Evolutionary conservation across 805 yeast species (phyloP), one percentile per base, ranked within the genome.

Genomic region (Kuraishia hungarica): DNA sequence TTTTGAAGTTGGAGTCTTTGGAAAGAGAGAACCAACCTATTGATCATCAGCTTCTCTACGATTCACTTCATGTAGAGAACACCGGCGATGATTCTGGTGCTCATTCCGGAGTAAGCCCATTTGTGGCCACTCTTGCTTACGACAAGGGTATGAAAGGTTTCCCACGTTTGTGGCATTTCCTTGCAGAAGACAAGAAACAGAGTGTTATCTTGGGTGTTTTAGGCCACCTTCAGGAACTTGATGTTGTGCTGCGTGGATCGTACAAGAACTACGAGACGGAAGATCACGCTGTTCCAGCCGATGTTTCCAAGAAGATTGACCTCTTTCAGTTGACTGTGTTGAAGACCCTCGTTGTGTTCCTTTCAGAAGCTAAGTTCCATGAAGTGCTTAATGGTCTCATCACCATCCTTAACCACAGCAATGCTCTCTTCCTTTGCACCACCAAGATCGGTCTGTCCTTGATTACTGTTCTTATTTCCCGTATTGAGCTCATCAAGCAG

Each of bases 401-500:
- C 53, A 81, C 84, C 52, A 70, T 90, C 62, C 80, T 89, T 54
- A 83, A 82, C 56, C 85, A 83, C 64, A 86, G 87, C 66, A 85
- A 85, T 62, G 82, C 86, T 39, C 78, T 87, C 10, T 67, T 88
- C 82, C 77, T 82, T n/a, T 74, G 81, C 2, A 80, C 86, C 2
- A 80, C 86, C 50, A 89, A 87, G 70, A 80, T 89, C 60, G 97
- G 98, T 21, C 80, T 91, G 62, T 86, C 96, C 13, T 75, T 93
- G 55, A 79, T 93, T 54, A 93, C 97, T 0, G 89, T 96, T n/a
- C 75, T 93, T 59, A 83, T 92, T 56, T 89, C 97, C 3, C 83
- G 97, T 64, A 93, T 96, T 39, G 97, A 93, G 69, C 80, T 92
- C 63, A 87, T 93, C 64, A 86, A 86, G 64, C 97, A 96, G 67